These are phyloP conservation scores for Yarrowia sp. DNA, from an alignment of 805 yeast genomes.

Conservation along the genomic window DNA sequence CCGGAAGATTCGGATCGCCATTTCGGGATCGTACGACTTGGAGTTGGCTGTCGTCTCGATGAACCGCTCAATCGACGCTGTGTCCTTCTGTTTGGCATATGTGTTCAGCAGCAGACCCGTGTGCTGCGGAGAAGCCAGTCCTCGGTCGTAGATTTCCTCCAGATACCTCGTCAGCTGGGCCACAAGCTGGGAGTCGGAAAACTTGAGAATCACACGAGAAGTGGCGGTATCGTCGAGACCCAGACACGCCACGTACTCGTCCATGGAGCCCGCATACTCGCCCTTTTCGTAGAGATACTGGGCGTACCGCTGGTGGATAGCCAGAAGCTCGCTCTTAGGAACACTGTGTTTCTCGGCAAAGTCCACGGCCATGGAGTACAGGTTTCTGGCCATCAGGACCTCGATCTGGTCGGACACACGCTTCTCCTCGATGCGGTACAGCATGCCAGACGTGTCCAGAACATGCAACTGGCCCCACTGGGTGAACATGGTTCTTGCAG, in stretches of 20 bases:
- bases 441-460: slow-evolving; percentile 75
- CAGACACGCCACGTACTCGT: slow-evolving; percentile 71
- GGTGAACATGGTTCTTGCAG: slow-evolving; percentile 64
- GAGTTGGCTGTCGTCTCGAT: slow-evolving; percentile 50
- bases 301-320: slow-evolving; percentile 67
- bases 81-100: slow-evolving; percentile 74
- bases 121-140: slow-evolving; percentile 76
- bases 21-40: slow-evolving; percentile 61
- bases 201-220: slow-evolving; percentile 79
- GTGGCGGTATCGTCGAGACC: slow-evolving; percentile 52
- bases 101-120: slow-evolving; percentile 79
- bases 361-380: slow-evolving; percentile 74
- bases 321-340: slow-evolving; percentile 48
- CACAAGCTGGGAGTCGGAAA: slow-evolving; percentile 78
- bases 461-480: slow-evolving; percentile 66
- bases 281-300: slow-evolving; percentile 72
- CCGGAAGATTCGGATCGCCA: slow-evolving; percentile 71
- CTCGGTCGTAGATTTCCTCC: slow-evolving; percentile 62
- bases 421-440: slow-evolving; percentile 73
- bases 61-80: slow-evolving; percentile 63
- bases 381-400: slow-evolving; percentile 69
- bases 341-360: slow-evolving; percentile 58
- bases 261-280: slow-evolving; percentile 71
- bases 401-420: slow-evolving; percentile 71
- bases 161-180: slow-evolving; percentile 67